Evolutionary conservation across 192 early-diverging fungal species (phyloP), one percentile per base, ranked within the genome.

Genomic region (Rhizoclosmatium sp.): DNA sequence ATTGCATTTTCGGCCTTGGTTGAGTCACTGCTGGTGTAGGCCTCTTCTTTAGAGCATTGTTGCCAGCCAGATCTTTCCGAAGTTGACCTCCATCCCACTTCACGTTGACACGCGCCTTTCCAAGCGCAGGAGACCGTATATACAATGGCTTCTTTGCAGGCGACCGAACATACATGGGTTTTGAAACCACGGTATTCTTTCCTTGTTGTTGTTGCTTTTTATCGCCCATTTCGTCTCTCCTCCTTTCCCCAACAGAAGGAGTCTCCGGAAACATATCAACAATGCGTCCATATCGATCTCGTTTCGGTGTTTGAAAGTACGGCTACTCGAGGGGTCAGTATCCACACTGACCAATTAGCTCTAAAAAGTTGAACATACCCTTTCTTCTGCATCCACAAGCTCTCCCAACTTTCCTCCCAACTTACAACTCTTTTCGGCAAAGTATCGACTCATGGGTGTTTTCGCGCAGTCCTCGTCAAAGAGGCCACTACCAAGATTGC

Each of bases 371-470:
- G 47, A 41, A 72, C 71, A 9, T 40, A 72, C 71, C 58, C 72
- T 21, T 40, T 75, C 72, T 45, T 41, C 72, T 12, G 59, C 42
- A 64, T 75, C 72, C 16, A 48, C 72, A 49, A 62, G 9, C 39
- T 62, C 59, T 39, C 58, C 61, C 59, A 75, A 75, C 16, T 47
- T 41, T 9, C 58, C 72, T 12, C 72, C 72, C 45, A 75, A 19
- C 42, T 75, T 59, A 21, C 31, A 44, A 45, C 72, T 75, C 47
- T 75, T 75, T 64, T 60, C 72, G 4, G 72, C 72, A 48, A 75
- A 75, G 62, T 75, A 75, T 56, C 16, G 5, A 49, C 72, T 75
- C 72, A 75, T 75, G 5, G 72, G 72, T 10, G 72, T 75, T 46
- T 75, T 64, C 9, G 16, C 59, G 19, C 4, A n/a, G n/a, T 75